Base-by-base conservation (phyloP, 176 grass and related monocot species). In the Rhynchospora tenuis region DNA sequence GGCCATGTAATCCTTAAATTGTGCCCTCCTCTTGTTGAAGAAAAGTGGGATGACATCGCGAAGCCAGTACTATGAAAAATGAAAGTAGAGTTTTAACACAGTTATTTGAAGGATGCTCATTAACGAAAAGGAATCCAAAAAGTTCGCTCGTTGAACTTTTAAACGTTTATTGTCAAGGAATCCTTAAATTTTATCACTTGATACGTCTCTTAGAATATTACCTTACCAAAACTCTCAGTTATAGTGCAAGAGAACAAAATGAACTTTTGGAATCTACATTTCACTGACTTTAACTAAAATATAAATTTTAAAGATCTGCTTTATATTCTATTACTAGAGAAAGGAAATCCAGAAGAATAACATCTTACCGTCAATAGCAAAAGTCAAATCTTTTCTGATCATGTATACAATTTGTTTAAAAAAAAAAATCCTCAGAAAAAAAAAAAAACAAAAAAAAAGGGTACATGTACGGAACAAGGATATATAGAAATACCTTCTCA, bases 181-280 rank as follows among this genome's bases (percentile, higher is more conserved):
- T 17, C 47, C 24, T 55, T 31, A 11, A 77, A 52, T 42, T 51
- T 50, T 74, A 16, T 52, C 46, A 74, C 11, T 74, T 22, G 27
- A 74, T 31, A 74, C 51, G 22, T 74, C 71, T 51, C 22, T 51
- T 14, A 23, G 12, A 26, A 52, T 74, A 45, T 73, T 26, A 74
- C 20, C 22, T 52, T 51, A 28, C 15, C 22, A 50, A 47, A 51
- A 71, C 17, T 45, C n/a, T 14, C 45, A 73, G 45, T 50, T 50
- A 24, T 50, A 73, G 44, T 71, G 67, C 67, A 71, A 71, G 67
- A 46, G 67, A 71, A 71, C 67, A 71, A 71, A 45, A 71, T 71
- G 28, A 66, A 66, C 11, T 64, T 42, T 46, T 47, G 44, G 69
- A 73, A 73, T 48, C n/a, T 73, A 11, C 45, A 73, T 22, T 73